Base-by-base conservation (phyloP, 192 early-diverging fungal genomes). In the Chytriomyces sp. region DNA sequence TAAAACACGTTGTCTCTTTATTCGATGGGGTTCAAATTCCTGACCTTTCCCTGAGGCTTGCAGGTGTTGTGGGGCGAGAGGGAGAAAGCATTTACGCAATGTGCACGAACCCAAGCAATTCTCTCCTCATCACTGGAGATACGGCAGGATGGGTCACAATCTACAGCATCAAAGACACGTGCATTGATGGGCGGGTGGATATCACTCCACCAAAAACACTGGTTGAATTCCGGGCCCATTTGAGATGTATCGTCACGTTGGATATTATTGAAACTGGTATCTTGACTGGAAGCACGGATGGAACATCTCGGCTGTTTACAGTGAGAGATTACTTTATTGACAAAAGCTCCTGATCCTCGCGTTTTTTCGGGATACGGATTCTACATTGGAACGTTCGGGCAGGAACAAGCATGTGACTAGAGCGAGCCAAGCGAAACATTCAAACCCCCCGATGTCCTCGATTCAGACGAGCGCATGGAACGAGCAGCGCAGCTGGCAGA, bases 321-420 rank as follows among this genome's bases (percentile, higher is more conserved):
- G 84, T 88, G 72, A 60, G 64, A n/a, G 61, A 11, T 47, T 10
- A 23, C 53, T 61, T 10, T 28, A 4, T 4, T 35, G 35, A 35
- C 3, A 1, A 16, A 20, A n/a, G 7, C 5, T 67, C 43, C 45
- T 43, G 45, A 75, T 20, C 6, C 11, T 20, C n/a, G 6, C 35
- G 45, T 48, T 43, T 49, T 7, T 13, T 16, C 85, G 84, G 45
- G 76, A 43, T 20, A 72, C 23, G 87, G 88, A 5, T 72, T 83
- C 43, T 87, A 73, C 65, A 82, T 89, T 75, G 88, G 88, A 50
- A 84, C 82, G 9, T 82, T 89, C 53, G 88, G 88, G 6, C 86
- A 88, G 59, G 68, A 77, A 13, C 65, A 53, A 26, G 64, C 75
- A 7, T 89, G 88, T 86, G 81, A 89, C 46, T 26, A 84, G 26